Conservation (phyloP, 2,329 filamentous ascomycete species). For the Fusarium staphyleae region DNA sequence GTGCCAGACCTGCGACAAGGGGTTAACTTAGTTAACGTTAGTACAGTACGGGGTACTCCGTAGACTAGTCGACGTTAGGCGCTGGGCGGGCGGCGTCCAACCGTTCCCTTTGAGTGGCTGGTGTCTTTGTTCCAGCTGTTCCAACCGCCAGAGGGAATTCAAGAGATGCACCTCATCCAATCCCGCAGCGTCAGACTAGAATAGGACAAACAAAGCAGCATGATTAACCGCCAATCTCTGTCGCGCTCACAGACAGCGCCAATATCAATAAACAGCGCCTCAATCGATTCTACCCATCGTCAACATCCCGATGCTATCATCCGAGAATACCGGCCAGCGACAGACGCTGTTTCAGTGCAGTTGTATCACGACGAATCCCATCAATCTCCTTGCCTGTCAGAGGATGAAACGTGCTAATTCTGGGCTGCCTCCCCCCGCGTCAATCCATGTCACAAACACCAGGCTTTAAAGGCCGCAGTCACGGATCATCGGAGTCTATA, state of each 20-base stretch:
- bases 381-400: slow-evolving; percentile 10
- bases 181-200: slow-evolving; percentile 21
- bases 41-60: too few species aligned
- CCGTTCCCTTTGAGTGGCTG: slow-evolving; percentile 26
- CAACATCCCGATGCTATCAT: slow-evolving; percentile 5
- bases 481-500: slow-evolving; percentile 15
- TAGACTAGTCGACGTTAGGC: too few species aligned
- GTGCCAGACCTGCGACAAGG: neutral
- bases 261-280: slow-evolving; percentile 8
- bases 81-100: slow-evolving; percentile 1
- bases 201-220: slow-evolving; percentile 9
- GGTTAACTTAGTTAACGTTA: too few species aligned
- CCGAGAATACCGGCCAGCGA: slow-evolving; percentile 17
- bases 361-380: slow-evolving; percentile 34
- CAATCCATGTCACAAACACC: slow-evolving; percentile 32
- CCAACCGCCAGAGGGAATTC: slow-evolving; percentile 37
- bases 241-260: slow-evolving; percentile 15
- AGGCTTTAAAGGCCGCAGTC: slow-evolving; percentile 2
- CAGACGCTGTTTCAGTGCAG: slow-evolving; percentile 33
- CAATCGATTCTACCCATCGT: neutral
- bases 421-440: slow-evolving; percentile 32
- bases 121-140: slow-evolving; percentile 15
- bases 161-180: slow-evolving; percentile 28
- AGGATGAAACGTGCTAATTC: slow-evolving; percentile 37
- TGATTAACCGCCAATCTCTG: slow-evolving; percentile 27